Conservation (phyloP, 441 rosid genomes). For the Theobroma grandiflorum region DNA sequence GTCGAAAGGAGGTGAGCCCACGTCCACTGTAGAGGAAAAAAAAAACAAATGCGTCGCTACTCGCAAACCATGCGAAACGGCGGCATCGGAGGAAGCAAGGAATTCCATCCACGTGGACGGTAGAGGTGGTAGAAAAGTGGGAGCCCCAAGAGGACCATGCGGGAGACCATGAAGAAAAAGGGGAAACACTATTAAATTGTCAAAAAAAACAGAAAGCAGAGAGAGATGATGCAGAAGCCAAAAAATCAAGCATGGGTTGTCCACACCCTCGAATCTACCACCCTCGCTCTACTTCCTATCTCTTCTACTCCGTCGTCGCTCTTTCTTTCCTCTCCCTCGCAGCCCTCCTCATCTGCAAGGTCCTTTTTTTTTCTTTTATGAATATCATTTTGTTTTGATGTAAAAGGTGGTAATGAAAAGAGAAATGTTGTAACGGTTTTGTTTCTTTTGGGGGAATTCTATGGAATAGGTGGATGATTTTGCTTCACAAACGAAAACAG, state of each 20-base stretch:
- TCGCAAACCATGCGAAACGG: background rate
- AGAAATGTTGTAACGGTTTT: background rate
- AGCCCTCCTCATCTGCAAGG: conserved; percentile 72
- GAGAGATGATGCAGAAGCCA: background rate
- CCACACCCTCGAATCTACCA: conserved; percentile 38
- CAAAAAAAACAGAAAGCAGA: background rate
- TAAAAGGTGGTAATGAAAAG: background rate
- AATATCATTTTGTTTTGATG: background rate
- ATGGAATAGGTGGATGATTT: conserved; percentile 57
- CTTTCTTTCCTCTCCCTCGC: conserved; percentile 64
- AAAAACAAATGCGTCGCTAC: background rate
- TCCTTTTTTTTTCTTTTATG: background rate
- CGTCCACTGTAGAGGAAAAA: background rate
- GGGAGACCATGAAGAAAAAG: background rate
- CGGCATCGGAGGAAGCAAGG: conserved; percentile 12
- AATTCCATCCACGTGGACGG: conserved; percentile 29
- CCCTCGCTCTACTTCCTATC: conserved; percentile 55
- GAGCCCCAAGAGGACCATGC: background rate
- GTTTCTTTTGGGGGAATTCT: conserved; percentile 4
- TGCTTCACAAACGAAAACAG: conserved; percentile 65
- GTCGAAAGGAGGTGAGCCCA: no score
- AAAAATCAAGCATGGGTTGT: conserved; percentile 33
- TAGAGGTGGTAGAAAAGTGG: background rate
- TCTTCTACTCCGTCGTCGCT: conserved; percentile 55
- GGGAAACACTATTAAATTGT: background rate